Percentiles rank a stretch among this genome's conserved stretches.
These are phyloP conservation scores for Aspergillus haitiensis DNA, from an alignment of 495 filamentous ascomycete species.

Conservation along the genomic window DNA sequence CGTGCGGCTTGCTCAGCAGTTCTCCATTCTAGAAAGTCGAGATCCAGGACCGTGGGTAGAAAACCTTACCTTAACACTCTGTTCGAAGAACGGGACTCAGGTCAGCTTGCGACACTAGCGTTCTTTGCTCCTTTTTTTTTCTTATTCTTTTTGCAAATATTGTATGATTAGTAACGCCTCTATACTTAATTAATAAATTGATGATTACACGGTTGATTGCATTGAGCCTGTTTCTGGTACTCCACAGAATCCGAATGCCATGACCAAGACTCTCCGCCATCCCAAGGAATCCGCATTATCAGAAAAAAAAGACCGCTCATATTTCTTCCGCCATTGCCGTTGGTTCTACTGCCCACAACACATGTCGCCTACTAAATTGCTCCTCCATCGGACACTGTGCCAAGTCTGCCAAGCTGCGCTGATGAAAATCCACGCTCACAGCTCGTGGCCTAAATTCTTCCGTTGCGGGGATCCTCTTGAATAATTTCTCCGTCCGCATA, in stretches of 20 bases:
- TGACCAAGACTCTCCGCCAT: background rate
- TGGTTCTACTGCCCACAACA: background rate
- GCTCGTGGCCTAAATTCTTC: slow-evolving; percentile 1
- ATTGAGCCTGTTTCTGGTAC: no score
- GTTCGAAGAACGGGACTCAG: slow-evolving; percentile 17
- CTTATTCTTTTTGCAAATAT: no score
- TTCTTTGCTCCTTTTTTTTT: no score
- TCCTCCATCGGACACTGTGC: background rate
- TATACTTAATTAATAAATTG: no score
- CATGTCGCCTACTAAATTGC: background rate
- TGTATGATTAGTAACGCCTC: no score
- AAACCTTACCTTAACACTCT: slow-evolving; percentile 15
- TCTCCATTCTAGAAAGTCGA: slow-evolving; percentile 38
- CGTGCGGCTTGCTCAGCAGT: slow-evolving; percentile 64
- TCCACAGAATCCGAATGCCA: background rate
- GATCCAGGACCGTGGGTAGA: slow-evolving; percentile 27
- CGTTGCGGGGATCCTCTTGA: background rate
- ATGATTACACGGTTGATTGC: no score
- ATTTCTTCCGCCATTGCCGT: slow-evolving; percentile 1
- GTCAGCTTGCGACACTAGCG: slow-evolving; percentile 15
- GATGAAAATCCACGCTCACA: background rate
- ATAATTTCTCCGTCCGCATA: background rate
- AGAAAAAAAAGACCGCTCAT: background rate
- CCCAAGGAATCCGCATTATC: background rate
- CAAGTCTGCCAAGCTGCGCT: background rate